Conservation (phyloP, 2,329 filamentous ascomycete species). For the Cytospora schulzeri region DNA sequence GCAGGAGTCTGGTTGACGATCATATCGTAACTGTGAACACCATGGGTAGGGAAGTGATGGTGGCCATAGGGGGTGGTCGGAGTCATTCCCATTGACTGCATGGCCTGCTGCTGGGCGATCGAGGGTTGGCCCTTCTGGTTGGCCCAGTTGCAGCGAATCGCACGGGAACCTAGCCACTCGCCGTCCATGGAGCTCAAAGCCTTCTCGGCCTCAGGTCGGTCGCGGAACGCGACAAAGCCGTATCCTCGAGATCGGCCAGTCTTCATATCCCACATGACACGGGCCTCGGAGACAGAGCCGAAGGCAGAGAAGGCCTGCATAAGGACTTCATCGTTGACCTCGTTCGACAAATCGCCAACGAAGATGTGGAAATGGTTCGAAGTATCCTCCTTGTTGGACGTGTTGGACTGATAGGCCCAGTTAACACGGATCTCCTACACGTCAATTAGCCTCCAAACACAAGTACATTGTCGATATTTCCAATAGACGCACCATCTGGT, state of each 20-base stretch:
- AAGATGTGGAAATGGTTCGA: constrained; percentile 99
- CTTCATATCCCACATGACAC: constrained; percentile 99
- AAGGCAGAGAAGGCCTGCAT: constrained; percentile 94
- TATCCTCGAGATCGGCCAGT: constrained; percentile 96
- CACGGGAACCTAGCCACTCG: constrained; percentile 96
- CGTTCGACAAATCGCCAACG: constrained; percentile 94
- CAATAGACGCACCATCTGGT: constrained; percentile 75
- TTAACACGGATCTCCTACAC: constrained; percentile 94
- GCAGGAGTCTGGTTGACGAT: constrained; percentile 90
- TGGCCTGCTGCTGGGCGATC: constrained; percentile 94
- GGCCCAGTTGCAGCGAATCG: constrained; percentile 99
- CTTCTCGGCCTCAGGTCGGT: constrained; percentile 91
- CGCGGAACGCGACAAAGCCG: constrained; percentile 96
- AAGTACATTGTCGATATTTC: background rate
- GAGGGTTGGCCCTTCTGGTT: constrained; percentile 99
- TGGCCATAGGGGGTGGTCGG: constrained; percentile 95
- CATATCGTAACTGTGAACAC: constrained; percentile 97
- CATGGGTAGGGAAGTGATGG: constrained; percentile 96
- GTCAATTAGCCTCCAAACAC: constrained; percentile 9
- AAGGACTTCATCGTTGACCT: constrained; percentile 96
- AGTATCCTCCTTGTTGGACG: constrained; percentile 91
- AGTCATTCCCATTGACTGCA: constrained; percentile 97
- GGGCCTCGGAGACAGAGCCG: constrained; percentile 92
- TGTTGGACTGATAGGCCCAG: constrained; percentile 99
- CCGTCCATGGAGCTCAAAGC: constrained; percentile 97